Base-by-base conservation (phyloP, 2,329 filamentous ascomycete genomes). In the Rasamsonia emersonii region DNA sequence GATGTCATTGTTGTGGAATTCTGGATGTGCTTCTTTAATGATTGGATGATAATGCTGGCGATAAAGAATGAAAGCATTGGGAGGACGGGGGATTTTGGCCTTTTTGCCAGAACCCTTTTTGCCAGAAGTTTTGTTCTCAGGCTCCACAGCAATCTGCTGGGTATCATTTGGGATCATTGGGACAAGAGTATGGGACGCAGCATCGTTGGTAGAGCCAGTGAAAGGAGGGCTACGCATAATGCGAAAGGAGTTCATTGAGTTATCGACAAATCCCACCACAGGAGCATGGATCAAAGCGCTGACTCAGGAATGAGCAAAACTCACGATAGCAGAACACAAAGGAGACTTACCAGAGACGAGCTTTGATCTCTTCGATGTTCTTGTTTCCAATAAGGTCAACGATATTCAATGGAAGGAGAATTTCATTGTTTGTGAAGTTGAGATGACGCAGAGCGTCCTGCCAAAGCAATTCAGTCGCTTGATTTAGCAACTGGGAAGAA, bases 1-100 rank as follows among this genome's bases (percentile, higher is more conserved):
- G 25, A 67, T 65, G 15, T 61, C 49, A 35, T 65, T 67, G 46
- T 67, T 67, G 32, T 61, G 54, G 18, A 64, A 40, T 9, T 48
- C 49, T n/a, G 61, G 61, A 35, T 61, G 51, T 20, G 44, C 35
- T n/a, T 49, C 55, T 33, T 59, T 62, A 27, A 62, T 39, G 9
- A 40, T 38, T 2, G 54, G 47, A 36, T 62, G 57, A 32, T 61
- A 51, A 26, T 61, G 47, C 41, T 62, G 51, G 16, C 62, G 57
- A 41, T 65, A 68, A 15, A 67, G 47, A 34, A 66, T 65, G 46
- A 65, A 67, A 4, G 59, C 57, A 46, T 67, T 67, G 10, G 59
- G 55, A 11, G 64, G 62, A n/a, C 64, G 59, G 32, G 60, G 58
- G 15, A 65, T 46, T 38, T 64, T 62, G 15, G 41, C 20, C 18